Conservation (phyloP, 2,329 filamentous ascomycete genomes). For the Calonectria pteridis region DNA sequence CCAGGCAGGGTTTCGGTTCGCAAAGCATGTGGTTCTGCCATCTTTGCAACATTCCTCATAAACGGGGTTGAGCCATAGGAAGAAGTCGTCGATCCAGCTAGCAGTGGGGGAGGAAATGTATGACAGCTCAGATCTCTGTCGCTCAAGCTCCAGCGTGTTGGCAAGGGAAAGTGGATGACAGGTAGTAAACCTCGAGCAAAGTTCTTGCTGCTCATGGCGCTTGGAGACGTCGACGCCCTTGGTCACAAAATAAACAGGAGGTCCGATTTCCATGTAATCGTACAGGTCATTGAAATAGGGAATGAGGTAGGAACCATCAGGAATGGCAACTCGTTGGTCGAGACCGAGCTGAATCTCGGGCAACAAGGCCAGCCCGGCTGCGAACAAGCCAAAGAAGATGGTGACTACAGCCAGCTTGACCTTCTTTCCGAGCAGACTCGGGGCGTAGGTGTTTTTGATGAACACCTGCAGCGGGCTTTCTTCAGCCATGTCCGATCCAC, state of each 20-base stretch:
- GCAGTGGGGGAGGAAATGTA: conserved; percentile 91
- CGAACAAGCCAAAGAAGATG: conserved; percentile 88
- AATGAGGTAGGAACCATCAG: conserved; percentile 93
- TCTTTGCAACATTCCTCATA: conserved; percentile 79
- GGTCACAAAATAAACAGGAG: conserved; percentile 96
- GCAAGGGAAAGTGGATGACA: conserved; percentile 87
- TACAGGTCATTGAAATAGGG: conserved; percentile 97
- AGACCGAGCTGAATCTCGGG: conserved; percentile 88
- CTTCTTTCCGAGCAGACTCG: conserved; percentile 82
- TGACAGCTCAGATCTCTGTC: conserved; percentile 88
- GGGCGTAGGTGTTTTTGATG: conserved; percentile 91
- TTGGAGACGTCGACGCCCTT: conserved; percentile 83
- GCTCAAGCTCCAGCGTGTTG: conserved; percentile 93
- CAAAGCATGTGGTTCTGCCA: conserved; percentile 80
- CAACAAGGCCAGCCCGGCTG: conserved; percentile 85
- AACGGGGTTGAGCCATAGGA: conserved; percentile 94
- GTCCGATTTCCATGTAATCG: conserved; percentile 89
- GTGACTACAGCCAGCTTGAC: conserved; percentile 82
- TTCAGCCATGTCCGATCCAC: conserved; percentile 81
- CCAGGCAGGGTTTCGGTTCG: conserved; percentile 82
- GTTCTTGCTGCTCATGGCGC: conserved; percentile 80
- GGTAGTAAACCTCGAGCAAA: conserved; percentile 92
- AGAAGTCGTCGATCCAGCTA: conserved; percentile 97
- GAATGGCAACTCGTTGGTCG: conserved; percentile 94
- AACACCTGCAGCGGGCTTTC: conserved; percentile 88